phyloP scores from a whole-genome alignment of 371 early-diverging fungal genomes.

The Mortierella sp. region DNA sequence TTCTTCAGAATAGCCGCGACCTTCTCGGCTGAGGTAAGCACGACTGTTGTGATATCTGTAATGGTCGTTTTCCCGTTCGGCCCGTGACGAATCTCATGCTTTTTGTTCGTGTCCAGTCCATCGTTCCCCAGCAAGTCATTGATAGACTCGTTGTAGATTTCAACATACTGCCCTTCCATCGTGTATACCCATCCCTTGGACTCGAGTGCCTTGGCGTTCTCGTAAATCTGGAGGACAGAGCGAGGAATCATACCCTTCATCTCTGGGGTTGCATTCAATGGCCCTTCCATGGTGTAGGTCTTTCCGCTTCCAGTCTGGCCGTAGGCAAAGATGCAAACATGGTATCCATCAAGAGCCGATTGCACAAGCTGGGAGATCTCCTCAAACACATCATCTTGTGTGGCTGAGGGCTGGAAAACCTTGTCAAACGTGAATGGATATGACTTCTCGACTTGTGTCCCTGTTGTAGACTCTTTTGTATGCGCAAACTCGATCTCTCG shows the following conservation, averaged over 20 bases:
- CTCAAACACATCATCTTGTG: constrained; percentile 90
- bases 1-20: constrained; percentile 78
- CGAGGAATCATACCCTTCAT: constrained; percentile 90
- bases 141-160: constrained; percentile 97
- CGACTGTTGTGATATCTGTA: constrained; percentile 76
- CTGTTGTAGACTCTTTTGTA: constrained; percentile 48
- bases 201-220: constrained; percentile 74
- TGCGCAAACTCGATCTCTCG: constrained; percentile 65
- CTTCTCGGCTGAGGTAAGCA: constrained; percentile 73
- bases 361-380: constrained; percentile 97
- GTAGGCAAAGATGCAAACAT: constrained; percentile 99
- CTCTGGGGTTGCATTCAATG: constrained; percentile 54
- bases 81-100: constrained; percentile 87
- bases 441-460: constrained; percentile 55
- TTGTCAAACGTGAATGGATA: constrained; percentile 83
- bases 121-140: constrained; percentile 82
- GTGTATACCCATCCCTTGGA: constrained; percentile 90
- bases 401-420: constrained; percentile 78
- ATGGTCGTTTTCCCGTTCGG: constrained; percentile 80
- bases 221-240: constrained; percentile 88
- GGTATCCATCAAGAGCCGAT: constrained; percentile 97
- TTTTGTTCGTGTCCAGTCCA: constrained; percentile 55
- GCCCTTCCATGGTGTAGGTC: constrained; percentile 88
- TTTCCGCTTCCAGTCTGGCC: constrained; percentile 99
- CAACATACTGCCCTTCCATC: constrained; percentile 89